phyloP scores from a whole-genome alignment of 225 moss, liverwort and hornwort genomes.

The Bryum argenteum region DNA sequence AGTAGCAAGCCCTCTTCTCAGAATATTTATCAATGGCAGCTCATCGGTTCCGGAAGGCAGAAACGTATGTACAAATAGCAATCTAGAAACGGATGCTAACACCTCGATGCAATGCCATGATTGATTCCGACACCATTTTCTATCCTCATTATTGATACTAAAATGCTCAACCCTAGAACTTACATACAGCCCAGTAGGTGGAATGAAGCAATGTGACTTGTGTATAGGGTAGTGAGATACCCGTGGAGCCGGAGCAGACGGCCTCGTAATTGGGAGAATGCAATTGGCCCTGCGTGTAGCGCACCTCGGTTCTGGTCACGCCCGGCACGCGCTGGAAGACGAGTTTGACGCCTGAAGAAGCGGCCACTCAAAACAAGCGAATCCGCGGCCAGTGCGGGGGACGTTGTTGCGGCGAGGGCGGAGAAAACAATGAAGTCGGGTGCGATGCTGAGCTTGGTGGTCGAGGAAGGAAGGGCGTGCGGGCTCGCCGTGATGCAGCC shows the following conservation, averaged over 20 bases:
- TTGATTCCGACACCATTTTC: neutral
- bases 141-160: neutral
- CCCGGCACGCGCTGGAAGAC: slow-evolving; percentile 45
- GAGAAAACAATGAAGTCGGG: no score
- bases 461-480: no score
- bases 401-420: slow-evolving; percentile 31
- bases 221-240: neutral
- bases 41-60: neutral
- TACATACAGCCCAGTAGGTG: neutral
- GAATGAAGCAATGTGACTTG: neutral
- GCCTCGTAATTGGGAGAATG: slow-evolving; percentile 60
- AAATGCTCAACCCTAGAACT: neutral
- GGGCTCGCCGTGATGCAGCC: no score
- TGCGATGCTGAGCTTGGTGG: no score
- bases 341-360: slow-evolving; percentile 53
- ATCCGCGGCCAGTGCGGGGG: slow-evolving; percentile 21
- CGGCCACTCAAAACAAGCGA: slow-evolving; percentile 42
- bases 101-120: neutral
- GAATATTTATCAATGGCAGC: neutral
- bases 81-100: neutral
- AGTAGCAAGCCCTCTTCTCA: neutral
- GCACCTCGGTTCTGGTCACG: slow-evolving; percentile 37
- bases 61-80: neutral
- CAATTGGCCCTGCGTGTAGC: slow-evolving; percentile 51
- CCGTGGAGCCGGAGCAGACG: slow-evolving; percentile 44